Conservation (phyloP, 1,139 yeast genomes). For the Blastobotrys petasosporus region DNA sequence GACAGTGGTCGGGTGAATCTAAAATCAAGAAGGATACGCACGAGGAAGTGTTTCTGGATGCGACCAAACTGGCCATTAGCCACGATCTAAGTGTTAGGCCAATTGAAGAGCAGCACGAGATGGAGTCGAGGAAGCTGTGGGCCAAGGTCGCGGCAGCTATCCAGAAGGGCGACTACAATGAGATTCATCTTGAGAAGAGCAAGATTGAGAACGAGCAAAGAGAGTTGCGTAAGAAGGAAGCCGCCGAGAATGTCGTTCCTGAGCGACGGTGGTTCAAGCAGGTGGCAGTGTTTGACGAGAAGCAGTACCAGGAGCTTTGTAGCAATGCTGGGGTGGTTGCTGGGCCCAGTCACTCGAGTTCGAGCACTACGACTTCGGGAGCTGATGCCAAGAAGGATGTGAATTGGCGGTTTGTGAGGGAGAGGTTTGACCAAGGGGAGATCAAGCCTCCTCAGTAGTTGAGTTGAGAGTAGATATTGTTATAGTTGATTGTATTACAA, state of each 20-base stretch:
- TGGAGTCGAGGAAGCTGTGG: constrained; percentile 88
- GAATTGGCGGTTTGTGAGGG: constrained; percentile 29
- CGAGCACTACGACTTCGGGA: constrained; percentile 16
- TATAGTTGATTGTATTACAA: too few species aligned
- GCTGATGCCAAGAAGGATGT: constrained; percentile 22
- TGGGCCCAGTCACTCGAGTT: constrained; percentile 18
- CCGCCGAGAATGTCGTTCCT: constrained; percentile 46
- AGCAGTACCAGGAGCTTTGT: constrained; percentile 19
- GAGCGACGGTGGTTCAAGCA: constrained; percentile 60
- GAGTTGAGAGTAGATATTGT: neutral
- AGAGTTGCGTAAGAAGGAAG: constrained; percentile 66
- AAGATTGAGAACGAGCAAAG: constrained; percentile 78
- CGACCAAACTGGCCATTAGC: constrained; percentile 42
- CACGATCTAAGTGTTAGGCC: constrained; percentile 69
- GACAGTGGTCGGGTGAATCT: constrained; percentile 89
- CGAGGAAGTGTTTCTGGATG: constrained; percentile 63
- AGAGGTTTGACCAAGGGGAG: constrained; percentile 22
- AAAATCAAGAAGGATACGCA: constrained; percentile 36
- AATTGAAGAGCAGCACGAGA: constrained; percentile 61
- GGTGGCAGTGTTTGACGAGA: constrained; percentile 21
- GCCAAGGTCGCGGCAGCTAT: constrained; percentile 81
- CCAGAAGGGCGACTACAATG: constrained; percentile 61
- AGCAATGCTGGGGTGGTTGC: constrained; percentile 21
- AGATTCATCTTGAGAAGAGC: constrained; percentile 68
- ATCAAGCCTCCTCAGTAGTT: constrained; percentile 20